These are phyloP conservation scores for Microsporum canis DNA, from an alignment of 2,329 filamentous ascomycete species.

Conservation along the genomic window DNA sequence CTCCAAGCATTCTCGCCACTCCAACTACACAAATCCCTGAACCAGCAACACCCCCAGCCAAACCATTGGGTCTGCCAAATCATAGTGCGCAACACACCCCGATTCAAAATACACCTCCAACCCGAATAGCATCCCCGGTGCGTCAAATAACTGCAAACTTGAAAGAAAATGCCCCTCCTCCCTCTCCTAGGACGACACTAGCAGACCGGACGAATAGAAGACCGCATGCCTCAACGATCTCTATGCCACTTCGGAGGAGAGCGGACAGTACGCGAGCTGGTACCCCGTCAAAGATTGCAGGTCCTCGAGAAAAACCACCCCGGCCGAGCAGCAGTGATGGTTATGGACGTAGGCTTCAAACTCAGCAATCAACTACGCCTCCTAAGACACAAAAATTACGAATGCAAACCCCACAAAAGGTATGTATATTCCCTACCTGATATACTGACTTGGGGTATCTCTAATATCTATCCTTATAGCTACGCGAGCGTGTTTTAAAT, in stretches of 20 bases:
- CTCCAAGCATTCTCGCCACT: slow-evolving; percentile 27
- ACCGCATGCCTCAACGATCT: slow-evolving; percentile 22
- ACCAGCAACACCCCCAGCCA: slow-evolving; percentile 7
- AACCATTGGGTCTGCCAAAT: background rate
- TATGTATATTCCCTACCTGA: slow-evolving; percentile 11
- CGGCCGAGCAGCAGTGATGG: background rate
- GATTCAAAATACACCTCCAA: slow-evolving; percentile 15
- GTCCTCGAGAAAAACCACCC: background rate
- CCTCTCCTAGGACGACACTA: slow-evolving; percentile 24
- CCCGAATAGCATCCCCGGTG: slow-evolving; percentile 21
- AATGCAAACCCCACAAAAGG: slow-evolving; percentile 53
- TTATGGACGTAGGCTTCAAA: slow-evolving; percentile 19
- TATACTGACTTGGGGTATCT: slow-evolving; percentile 6
- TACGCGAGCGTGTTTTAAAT: slow-evolving; percentile 70
- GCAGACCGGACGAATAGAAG: slow-evolving; percentile 27
- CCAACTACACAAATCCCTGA: slow-evolving; percentile 11
- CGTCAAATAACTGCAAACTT: slow-evolving; percentile 12
- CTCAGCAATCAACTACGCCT: slow-evolving; percentile 49
- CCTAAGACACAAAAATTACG: slow-evolving; percentile 60
- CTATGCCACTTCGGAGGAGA: slow-evolving; percentile 32
- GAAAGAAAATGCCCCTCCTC: slow-evolving; percentile 31
- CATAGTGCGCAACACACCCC: background rate
- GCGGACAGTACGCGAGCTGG: slow-evolving; percentile 25
- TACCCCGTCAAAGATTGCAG: background rate
- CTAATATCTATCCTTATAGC: slow-evolving; percentile 21